Evolutionary conservation across 1,139 yeast genomes (phyloP).

Genomic region (Saccharomyces hybrid): DNA sequence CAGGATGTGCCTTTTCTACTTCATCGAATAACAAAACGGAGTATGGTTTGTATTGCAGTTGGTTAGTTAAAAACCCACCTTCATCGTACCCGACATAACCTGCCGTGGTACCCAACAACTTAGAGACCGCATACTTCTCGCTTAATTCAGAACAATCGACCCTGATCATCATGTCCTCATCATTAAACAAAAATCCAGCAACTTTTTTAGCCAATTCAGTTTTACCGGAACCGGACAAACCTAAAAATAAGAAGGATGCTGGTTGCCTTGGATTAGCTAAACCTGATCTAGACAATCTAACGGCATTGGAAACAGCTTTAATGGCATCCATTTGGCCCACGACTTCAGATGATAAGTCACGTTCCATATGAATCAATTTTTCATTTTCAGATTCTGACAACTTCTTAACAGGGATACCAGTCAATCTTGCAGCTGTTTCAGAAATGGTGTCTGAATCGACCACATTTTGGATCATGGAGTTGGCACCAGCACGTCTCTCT

Average conservation of each 20-base stretch:
- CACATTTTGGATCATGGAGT: slow-evolving; percentile 71
- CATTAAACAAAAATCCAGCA: slow-evolving; percentile 92
- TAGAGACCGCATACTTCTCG: slow-evolving; percentile 93
- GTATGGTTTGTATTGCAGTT: slow-evolving; percentile 84
- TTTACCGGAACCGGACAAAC: slow-evolving; percentile 96
- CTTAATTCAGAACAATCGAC: slow-evolving; percentile 95
- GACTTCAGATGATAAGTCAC: slow-evolving; percentile 68
- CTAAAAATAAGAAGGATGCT: slow-evolving; percentile 89
- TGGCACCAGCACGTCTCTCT: slow-evolving; percentile 54
- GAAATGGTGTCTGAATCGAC: slow-evolving; percentile 92
- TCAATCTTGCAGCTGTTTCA: slow-evolving; percentile 93
- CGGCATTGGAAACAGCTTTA: slow-evolving; percentile 91
- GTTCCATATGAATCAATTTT: slow-evolving; percentile 91
- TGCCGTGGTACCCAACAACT: slow-evolving; percentile 94
- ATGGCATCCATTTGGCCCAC: slow-evolving; percentile 97
- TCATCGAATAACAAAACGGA: slow-evolving; percentile 93
- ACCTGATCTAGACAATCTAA: slow-evolving; percentile 91
- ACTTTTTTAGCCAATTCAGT: slow-evolving; percentile 95
- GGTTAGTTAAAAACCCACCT: slow-evolving; percentile 94
- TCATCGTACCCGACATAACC: slow-evolving; percentile 98
- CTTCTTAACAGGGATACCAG: slow-evolving; percentile 98
- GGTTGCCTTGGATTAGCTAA: slow-evolving; percentile 94
- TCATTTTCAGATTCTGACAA: slow-evolving; percentile 92
- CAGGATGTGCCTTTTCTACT: slow-evolving; percentile 99
- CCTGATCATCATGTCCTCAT: slow-evolving; percentile 92